These are phyloP conservation scores for Naganishia kalamii DNA, from an alignment of 768 basidiomycete genomes.

Conservation along the genomic window DNA sequence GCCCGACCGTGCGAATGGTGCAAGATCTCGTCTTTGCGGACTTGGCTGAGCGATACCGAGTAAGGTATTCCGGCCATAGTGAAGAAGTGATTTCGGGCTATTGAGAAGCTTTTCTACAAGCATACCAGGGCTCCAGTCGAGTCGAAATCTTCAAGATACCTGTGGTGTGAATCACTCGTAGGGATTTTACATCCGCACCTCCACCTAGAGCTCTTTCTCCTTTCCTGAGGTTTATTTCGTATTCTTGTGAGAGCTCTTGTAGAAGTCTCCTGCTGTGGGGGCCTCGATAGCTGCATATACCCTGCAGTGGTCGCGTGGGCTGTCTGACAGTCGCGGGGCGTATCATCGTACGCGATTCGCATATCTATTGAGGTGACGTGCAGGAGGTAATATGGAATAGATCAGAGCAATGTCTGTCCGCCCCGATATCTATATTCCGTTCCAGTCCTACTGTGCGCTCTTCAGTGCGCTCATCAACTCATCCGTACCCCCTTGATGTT, in stretches of 20 bases:
- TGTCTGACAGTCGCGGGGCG: too few species aligned
- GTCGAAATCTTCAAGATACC: slow-evolving; percentile 3
- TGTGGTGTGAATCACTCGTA: slow-evolving; percentile 1
- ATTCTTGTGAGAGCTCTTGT: too few species aligned
- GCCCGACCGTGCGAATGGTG: slow-evolving; percentile 30
- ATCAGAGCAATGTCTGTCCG: too few species aligned
- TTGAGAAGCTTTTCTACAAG: not conserved
- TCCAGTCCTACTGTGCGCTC: not conserved
- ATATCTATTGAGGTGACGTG: too few species aligned
- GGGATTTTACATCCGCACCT: slow-evolving; percentile 9
- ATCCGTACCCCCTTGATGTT: slow-evolving; percentile 9
- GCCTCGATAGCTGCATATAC: too few species aligned
- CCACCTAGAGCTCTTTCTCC: not conserved
- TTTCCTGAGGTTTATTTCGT: too few species aligned
- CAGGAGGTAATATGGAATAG: too few species aligned
- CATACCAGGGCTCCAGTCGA: not conserved
- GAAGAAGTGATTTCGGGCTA: not conserved
- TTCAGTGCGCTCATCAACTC: slow-evolving; percentile 7
- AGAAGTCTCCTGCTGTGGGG: too few species aligned
- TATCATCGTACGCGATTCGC: too few species aligned
- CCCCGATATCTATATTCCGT: too few species aligned
- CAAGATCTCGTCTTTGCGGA: slow-evolving; percentile 25
- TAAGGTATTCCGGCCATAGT: slow-evolving; percentile 1
- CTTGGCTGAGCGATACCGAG: slow-evolving; percentile 6
- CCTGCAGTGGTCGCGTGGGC: too few species aligned